A percentile compares a stretch with the other conserved stretches of the same genome.
Conservation (phyloP, 371 early-diverging fungal genomes). For the Rhizopus stolonifer region DNA sequence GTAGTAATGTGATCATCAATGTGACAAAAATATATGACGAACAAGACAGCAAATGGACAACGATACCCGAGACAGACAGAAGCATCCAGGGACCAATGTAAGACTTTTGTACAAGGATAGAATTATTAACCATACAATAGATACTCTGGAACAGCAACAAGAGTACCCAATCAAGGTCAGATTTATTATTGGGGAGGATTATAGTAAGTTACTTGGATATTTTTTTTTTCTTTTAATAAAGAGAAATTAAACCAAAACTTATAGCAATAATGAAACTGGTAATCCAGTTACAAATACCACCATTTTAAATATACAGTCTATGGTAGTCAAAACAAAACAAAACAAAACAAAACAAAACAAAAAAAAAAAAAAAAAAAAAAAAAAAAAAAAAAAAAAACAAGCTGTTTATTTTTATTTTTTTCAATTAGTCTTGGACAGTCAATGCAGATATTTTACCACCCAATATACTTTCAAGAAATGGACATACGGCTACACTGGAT, state of each 20-base stretch:
- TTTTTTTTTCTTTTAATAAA: background rate
- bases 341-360: too few relatives aligned
- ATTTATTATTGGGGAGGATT: slow-evolving; percentile 22
- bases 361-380: too few relatives aligned
- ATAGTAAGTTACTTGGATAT: slow-evolving; percentile 15
- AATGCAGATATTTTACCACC: slow-evolving; percentile 1
- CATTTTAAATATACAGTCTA: background rate
- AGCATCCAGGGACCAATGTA: too few relatives aligned
- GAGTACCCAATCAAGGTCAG: slow-evolving; percentile 6
- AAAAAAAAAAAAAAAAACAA: too few relatives aligned
- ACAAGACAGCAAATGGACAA: background rate
- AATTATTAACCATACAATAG: too few relatives aligned
- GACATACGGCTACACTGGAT: slow-evolving; percentile 18
- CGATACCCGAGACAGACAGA: too few relatives aligned
- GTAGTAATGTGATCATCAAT: slow-evolving; percentile 3
- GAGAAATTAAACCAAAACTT: background rate
- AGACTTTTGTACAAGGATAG: background rate
- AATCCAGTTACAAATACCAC: slow-evolving; percentile 10
- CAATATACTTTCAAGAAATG: slow-evolving; percentile 7
- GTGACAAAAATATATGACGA: slow-evolving; percentile 11
- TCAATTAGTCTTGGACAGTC: background rate
- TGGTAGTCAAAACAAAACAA: too few relatives aligned
- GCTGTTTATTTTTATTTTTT: too few relatives aligned
- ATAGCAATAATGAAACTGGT: slow-evolving; percentile 16
- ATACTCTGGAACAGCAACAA: slow-evolving; percentile 16